These are phyloP conservation scores for Murraya koenigii DNA, from an alignment of 345 rosid species.

Conservation along the genomic window DNA sequence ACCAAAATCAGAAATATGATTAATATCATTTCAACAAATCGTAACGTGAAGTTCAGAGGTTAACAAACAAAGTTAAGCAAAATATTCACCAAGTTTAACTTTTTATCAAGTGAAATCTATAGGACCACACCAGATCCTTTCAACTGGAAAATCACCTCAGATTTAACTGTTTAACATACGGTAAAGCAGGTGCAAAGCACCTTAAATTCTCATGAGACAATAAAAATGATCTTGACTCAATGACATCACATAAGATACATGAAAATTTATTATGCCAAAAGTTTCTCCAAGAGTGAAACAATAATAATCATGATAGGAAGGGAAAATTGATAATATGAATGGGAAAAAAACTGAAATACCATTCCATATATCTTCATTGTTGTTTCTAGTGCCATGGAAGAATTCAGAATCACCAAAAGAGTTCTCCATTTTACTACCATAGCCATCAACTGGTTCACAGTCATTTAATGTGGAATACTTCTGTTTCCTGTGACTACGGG, in stretches of 20 bases:
- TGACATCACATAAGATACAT: constrained; percentile 1
- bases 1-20: neutral
- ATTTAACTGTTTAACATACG: constrained; percentile 16
- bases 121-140: constrained; percentile 12
- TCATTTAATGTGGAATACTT: constrained; percentile 27
- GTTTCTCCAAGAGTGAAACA: constrained; percentile 14
- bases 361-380: constrained; percentile 37
- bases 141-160: constrained; percentile 2
- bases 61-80: neutral
- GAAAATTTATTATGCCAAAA: constrained; percentile 11
- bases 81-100: neutral
- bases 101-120: neutral
- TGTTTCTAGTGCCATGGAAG: constrained; percentile 18
- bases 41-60: neutral
- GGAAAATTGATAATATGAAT: neutral
- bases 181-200: constrained; percentile 7
- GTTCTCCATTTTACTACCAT: constrained; percentile 29
- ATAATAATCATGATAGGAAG: neutral
- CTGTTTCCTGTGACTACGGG: constrained; percentile 25
- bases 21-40: neutral
- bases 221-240: neutral
- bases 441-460: constrained; percentile 26
- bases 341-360: constrained; percentile 36
- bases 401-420: constrained; percentile 24
- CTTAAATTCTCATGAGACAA: neutral